Base-by-base conservation (phyloP, 192 early-diverging fungal genomes). In the Backusella circina region DNA sequence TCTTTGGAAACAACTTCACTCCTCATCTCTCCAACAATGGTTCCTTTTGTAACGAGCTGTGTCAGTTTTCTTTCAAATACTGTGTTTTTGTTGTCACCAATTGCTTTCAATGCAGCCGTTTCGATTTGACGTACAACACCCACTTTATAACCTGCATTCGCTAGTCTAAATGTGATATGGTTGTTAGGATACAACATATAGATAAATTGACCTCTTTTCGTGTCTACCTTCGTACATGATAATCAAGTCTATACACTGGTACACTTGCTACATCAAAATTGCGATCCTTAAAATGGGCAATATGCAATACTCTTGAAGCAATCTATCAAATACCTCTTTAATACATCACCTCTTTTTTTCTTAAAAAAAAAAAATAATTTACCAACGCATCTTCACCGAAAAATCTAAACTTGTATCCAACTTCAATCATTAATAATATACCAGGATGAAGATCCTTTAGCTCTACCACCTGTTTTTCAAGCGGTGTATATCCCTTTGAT, bases 341-440 rank as follows among this genome's bases (percentile, higher is more conserved):
- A n/a, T n/a, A n/a, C n/a, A n/a, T 1, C 10, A 67, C 28, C 8
- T 67, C 13, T 3, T 41, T 28, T 28, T 61, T 28, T 28, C 23
- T 44, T 44, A 73, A 54, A 26, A 13, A 76, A 71, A 65, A 28
- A 30, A 69, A 15, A 37, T 1, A 57, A 65, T 28, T 36, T 86
- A 89, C 88, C 87, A 87, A 85, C 2, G 96, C 95, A 81, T 97
- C 96, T 31, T 95, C 90, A 41, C 88, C 94, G 87, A 98, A 98
- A 70, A 98, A 96, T 13, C 93, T 85, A 82, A 85, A 98, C 83
- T 95, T 95, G 87, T 98, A 96, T n/a, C 96, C 96, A 12, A 98
- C 96, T 78, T 98, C 96, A 4, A 98, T 90, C 0, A 91, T 88
- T 39, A 98, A 86, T 18, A 98, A 70, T 32, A 87, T 86, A 74